These are phyloP conservation scores for Zygosaccharomyces bailii DNA, from an alignment of 805 yeast species.

Conservation along the genomic window DNA sequence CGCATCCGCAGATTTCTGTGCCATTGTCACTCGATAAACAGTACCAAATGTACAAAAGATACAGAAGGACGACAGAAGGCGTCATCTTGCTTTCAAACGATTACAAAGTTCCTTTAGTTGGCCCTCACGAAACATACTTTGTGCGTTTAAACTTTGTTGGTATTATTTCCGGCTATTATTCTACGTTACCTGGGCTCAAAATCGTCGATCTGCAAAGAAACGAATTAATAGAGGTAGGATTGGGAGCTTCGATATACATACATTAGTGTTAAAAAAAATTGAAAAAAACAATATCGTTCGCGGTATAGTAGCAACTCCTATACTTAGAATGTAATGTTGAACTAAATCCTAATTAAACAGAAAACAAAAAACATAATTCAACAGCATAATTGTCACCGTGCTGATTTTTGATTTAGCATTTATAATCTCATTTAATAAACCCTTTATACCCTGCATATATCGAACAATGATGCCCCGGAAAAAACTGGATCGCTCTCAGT, in stretches of 20 bases:
- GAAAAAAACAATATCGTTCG: background rate
- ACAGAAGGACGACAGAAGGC: constrained; percentile 28
- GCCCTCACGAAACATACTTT: constrained; percentile 29
- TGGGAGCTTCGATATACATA: constrained; percentile 27
- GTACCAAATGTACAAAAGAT: constrained; percentile 24
- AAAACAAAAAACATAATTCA: too few species aligned
- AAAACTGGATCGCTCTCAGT: too few species aligned
- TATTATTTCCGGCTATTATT: constrained; percentile 31
- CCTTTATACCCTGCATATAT: too few species aligned
- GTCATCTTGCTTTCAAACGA: constrained; percentile 35
- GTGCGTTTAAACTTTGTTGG: constrained; percentile 32
- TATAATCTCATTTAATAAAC: too few species aligned
- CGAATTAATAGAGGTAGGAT: constrained; percentile 33
- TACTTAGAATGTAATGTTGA: too few species aligned
- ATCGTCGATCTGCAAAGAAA: constrained; percentile 31
- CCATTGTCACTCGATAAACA: constrained; percentile 25
- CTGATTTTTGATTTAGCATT: too few species aligned
- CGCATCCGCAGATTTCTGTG: constrained; percentile 11
- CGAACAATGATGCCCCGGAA: too few species aligned
- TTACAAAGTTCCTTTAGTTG: constrained; percentile 30
- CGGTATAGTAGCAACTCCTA: background rate
- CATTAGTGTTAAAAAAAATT: constrained; percentile 13
- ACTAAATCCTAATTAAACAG: too few species aligned
- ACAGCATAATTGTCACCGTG: too few species aligned
- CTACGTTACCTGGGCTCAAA: constrained; percentile 32